These are phyloP conservation scores for Tolypocladium ovalisporum DNA, from an alignment of 2,329 filamentous ascomycete species.

Conservation along the genomic window DNA sequence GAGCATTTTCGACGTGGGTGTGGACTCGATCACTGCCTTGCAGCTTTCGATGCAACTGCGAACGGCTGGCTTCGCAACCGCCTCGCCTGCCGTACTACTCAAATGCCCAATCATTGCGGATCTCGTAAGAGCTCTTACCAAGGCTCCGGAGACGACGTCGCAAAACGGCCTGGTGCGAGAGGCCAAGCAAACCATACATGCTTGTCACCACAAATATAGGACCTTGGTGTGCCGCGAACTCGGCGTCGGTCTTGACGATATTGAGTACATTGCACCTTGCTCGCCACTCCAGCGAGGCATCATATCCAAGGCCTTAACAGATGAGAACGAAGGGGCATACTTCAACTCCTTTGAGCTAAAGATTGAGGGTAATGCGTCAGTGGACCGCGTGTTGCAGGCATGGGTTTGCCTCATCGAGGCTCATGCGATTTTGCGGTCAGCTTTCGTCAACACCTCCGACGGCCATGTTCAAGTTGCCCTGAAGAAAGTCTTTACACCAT, in stretches of 20 bases:
- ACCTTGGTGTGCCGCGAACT: conserved; percentile 42
- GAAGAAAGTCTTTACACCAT: conserved; percentile 28
- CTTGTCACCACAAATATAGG: conserved; percentile 52
- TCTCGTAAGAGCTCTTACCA: conserved; percentile 28
- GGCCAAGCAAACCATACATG: conserved; percentile 49
- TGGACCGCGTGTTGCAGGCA: conserved; percentile 37
- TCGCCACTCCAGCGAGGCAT: conserved; percentile 83
- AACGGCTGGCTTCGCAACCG: conserved; percentile 45
- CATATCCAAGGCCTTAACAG: conserved; percentile 54
- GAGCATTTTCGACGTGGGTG: conserved; percentile 74
- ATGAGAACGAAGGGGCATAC: conserved; percentile 50
- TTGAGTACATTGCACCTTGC: conserved; percentile 72
- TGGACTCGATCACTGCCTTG: conserved; percentile 81
- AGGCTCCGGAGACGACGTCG: neutral
- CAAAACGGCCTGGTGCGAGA: conserved; percentile 24
- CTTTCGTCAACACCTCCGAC: conserved; percentile 61
- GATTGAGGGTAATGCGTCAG: conserved; percentile 34
- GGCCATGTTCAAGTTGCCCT: conserved; percentile 67
- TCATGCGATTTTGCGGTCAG: conserved; percentile 59
- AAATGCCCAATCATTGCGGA: conserved; percentile 42
- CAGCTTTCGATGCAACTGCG: conserved; percentile 56
- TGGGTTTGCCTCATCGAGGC: conserved; percentile 43
- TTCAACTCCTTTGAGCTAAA: conserved; percentile 64
- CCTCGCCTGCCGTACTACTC: conserved; percentile 57
- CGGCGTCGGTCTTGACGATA: conserved; percentile 32